phyloP scores from a whole-genome alignment of 495 filamentous ascomycete genomes.

The Hyaloscypha finlandica region DNA sequence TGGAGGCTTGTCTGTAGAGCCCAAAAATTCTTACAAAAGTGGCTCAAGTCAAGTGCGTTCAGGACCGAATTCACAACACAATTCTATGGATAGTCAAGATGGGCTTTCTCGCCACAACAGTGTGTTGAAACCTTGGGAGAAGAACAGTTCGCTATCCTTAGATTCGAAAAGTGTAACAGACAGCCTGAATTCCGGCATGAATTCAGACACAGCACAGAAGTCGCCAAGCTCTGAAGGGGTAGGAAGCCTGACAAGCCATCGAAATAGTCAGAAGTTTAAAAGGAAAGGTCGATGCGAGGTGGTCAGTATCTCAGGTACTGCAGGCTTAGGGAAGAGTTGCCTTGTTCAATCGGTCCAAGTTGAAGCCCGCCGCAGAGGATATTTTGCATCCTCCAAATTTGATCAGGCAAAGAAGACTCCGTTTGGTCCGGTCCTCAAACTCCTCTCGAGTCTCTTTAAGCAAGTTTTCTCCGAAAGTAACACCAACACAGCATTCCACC shows the following conservation, averaged over 20 bases:
- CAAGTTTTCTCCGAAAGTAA: constrained; percentile 92
- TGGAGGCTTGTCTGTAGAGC: constrained; percentile 5
- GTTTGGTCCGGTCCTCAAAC: constrained; percentile 79
- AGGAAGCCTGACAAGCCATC: constrained; percentile 26
- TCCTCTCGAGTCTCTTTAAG: constrained; percentile 79
- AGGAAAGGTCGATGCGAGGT: constrained; percentile 74
- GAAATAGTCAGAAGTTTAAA: constrained; percentile 55
- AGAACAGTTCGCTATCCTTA: constrained; percentile 21
- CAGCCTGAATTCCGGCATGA: constrained; percentile 29
- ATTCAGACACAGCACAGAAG: constrained; percentile 14
- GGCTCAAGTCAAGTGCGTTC: constrained; percentile 22
- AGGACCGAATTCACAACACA: constrained; percentile 24
- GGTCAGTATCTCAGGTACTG: constrained; percentile 71
- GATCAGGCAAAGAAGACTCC: constrained; percentile 78
- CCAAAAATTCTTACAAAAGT: constrained; percentile 5
- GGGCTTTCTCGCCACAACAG: constrained; percentile 6
- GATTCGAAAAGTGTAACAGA: constrained; percentile 28
- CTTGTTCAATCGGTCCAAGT: constrained; percentile 77
- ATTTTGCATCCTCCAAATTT: constrained; percentile 83
- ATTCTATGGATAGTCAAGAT: constrained; percentile 23
- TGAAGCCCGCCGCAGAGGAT: constrained; percentile 66
- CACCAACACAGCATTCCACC: constrained; percentile 80
- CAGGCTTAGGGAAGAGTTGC: constrained; percentile 82
- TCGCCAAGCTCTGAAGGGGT: constrained; percentile 27
- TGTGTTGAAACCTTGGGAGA: constrained; percentile 30